Evolutionary conservation across 352 stramenopile genomes (phyloP).

Genomic region (Phytophthora uliginosa): DNA sequence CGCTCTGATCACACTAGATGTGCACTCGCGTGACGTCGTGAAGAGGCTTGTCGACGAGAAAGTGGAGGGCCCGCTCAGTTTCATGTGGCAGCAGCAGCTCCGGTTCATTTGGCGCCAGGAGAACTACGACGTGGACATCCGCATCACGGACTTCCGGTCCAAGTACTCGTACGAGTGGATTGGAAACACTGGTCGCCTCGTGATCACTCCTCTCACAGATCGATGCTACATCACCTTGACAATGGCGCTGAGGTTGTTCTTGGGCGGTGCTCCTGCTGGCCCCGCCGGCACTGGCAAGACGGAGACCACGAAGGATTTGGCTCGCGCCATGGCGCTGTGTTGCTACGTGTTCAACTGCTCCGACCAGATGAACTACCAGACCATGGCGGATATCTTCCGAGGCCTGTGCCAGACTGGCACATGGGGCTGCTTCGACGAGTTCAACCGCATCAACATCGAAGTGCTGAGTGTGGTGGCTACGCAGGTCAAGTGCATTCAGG

Average conservation of each 20-base stretch:
- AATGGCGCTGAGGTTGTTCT: constrained; percentile 96
- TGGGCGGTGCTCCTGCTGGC: constrained; percentile 95
- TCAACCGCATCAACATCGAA: constrained; percentile 93
- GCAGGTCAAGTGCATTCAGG: constrained; percentile 89
- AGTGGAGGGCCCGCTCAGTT: constrained; percentile 88
- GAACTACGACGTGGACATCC: constrained; percentile 96
- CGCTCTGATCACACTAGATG: constrained; percentile 97
- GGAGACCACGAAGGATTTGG: constrained; percentile 90
- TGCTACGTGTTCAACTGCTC: constrained; percentile 94
- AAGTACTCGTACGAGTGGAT: constrained; percentile 95
- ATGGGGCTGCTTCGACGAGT: constrained; percentile 92
- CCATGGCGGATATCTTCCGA: constrained; percentile 91
- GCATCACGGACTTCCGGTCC: constrained; percentile 97
- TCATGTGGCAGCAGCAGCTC: constrained; percentile 91
- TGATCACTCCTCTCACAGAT: constrained; percentile 97
- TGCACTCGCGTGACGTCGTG: constrained; percentile 96
- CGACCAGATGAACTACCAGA: constrained; percentile 93
- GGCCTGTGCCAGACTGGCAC: constrained; percentile 87
- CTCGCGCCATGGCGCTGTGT: constrained; percentile 85
- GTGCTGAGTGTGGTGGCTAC: constrained; percentile 89
- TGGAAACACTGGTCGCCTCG: constrained; percentile 92
- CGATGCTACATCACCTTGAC: constrained; percentile 98
- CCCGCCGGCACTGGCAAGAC: constrained; percentile 94
- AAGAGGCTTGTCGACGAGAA: constrained; percentile 91
- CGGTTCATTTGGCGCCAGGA: constrained; percentile 94